Base-by-base conservation (phyloP, 108 stramenopile genomes). In the Bacterosira constricta region DNA sequence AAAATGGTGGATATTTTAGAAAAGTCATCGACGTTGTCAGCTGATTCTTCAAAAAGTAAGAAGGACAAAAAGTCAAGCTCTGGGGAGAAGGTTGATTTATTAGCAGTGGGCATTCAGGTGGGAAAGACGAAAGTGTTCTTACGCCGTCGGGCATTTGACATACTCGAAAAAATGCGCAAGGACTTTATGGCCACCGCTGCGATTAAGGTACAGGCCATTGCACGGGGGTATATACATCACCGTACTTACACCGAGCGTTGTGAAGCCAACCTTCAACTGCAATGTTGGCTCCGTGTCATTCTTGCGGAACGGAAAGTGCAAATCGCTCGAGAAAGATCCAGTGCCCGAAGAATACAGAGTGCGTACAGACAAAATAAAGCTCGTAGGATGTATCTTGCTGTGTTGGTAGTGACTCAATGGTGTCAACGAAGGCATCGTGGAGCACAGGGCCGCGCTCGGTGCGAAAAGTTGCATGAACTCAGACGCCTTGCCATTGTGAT, bases 91-190 rank as follows among this genome's bases (percentile, higher is more conserved):
- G 49, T 46, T 23, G 75, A 81, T 52, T 52, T 69, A 31, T 58
- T 63, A 45, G 57, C 64, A 47, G 62, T 74, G 6, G 84, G 84
- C 3, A 65, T 81, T 61, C 86, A 87, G 50, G 77, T 90, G 29
- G 89, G 89, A 10, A 84, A 79, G 66, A 86, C 85, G 30, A 88
- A 86, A 69, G 82, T 90, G 9, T 90, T 90, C 71, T 39, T 90
- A 13, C 71, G 86, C 27, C 76, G 86, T 34, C 61, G 65, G 25
- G 85, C 85, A 27, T 89, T 80, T 53, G 88, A 89, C 53, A 52
- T 61, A 12, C 63, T 89, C 6, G 88, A 89, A 66, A 69, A 73
- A 35, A 57, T 70, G 61, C 74, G 84, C 20, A 66, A 73, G 41
- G 54, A 63, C 41, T 44, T 34, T 21, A 71, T 84, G 44, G 61